A percentile compares a stretch with the other conserved stretches of the same genome.
Evolutionary conservation across 2,329 filamentous ascomycete genomes (phyloP).

Genomic region (Nigrospora osmanthi): DNA sequence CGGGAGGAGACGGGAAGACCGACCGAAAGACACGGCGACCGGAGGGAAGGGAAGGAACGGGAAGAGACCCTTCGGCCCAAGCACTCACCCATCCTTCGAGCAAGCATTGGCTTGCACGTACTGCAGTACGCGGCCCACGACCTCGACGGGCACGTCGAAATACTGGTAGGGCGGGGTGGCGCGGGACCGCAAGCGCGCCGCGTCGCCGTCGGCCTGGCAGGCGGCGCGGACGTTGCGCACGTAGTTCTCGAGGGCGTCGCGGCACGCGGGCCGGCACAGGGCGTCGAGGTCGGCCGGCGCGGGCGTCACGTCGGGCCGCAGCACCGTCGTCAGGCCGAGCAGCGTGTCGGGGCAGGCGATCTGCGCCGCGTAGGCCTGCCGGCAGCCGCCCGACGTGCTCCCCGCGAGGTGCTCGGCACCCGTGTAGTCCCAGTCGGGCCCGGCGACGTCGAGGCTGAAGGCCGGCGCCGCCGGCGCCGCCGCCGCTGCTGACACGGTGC

Average conservation of each 20-base stretch:
- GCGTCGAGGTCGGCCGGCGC: not conserved
- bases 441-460: not conserved
- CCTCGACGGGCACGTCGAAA: not conserved
- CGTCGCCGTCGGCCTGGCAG: not conserved
- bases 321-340: not conserved
- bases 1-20: no score
- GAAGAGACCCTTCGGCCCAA: no score
- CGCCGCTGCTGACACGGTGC: not conserved
- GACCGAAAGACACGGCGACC: no score
- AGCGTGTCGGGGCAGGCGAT: constrained; percentile 1
- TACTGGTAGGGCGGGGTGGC: not conserved
- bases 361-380: not conserved
- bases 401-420: not conserved
- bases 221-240: not conserved
- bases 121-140: not conserved
- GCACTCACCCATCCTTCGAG: not conserved
- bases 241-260: not conserved
- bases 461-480: not conserved
- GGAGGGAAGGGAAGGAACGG: no score
- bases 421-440: not conserved
- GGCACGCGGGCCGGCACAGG: not conserved
- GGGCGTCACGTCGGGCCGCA: not conserved
- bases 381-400: not conserved
- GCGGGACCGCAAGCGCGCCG: not conserved
- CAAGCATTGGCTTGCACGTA: not conserved